A percentile compares a stretch with the other conserved stretches of the same genome.
phyloP scores from a whole-genome alignment of 805 yeast species.

The Clavispora santaluciae region DNA sequence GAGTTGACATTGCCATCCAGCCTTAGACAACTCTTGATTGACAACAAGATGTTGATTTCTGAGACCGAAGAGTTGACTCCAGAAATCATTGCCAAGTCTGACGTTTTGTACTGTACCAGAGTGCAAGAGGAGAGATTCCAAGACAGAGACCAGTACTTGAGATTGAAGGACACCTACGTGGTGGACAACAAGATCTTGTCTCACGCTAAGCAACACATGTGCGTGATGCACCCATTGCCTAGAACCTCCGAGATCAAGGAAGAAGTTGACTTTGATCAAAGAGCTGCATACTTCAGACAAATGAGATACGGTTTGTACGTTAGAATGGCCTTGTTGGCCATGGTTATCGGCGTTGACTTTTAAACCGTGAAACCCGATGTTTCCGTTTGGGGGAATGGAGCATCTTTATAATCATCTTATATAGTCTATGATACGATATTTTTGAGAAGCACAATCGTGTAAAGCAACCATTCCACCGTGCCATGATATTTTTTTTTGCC shows the following conservation, averaged over 20 bases:
- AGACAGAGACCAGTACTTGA: slow-evolving; percentile 69
- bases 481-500: no score
- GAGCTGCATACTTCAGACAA: slow-evolving; percentile 99
- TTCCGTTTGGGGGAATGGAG: slow-evolving; percentile 18
- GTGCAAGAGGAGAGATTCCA: slow-evolving; percentile 95
- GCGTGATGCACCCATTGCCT: slow-evolving; percentile 98
- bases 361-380: slow-evolving; percentile 20
- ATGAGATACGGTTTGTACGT: slow-evolving; percentile 98
- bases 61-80: slow-evolving; percentile 79
- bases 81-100: slow-evolving; percentile 83
- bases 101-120: slow-evolving; percentile 95
- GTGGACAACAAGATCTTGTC: slow-evolving; percentile 89
- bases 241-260: slow-evolving; percentile 94
- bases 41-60: slow-evolving; percentile 61
- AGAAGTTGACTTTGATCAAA: slow-evolving; percentile 98
- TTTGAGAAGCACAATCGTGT: background rate
- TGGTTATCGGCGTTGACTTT: slow-evolving; percentile 95
- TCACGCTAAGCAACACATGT: slow-evolving; percentile 96
- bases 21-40: slow-evolving; percentile 60
- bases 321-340: slow-evolving; percentile 96
- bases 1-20: slow-evolving; percentile 81
- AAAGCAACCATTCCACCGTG: no score
- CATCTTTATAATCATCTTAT: background rate
- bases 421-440: background rate
- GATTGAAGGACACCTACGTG: slow-evolving; percentile 85